Conservation (phyloP, 2,329 filamentous ascomycete genomes). For the Fusarium udum region DNA sequence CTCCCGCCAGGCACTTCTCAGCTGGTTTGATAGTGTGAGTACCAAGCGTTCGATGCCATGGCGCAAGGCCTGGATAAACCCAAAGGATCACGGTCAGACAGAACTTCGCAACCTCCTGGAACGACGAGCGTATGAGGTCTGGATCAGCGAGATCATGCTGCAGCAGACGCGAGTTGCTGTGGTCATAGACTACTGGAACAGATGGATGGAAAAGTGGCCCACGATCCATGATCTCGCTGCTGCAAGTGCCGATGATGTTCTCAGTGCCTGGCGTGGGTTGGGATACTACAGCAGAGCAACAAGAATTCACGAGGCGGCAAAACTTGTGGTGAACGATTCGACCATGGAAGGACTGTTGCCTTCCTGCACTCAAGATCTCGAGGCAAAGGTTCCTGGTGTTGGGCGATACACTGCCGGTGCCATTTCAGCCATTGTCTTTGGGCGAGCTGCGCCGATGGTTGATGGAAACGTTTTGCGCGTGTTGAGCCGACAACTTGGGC, state of each 20-base stretch:
- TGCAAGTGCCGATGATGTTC: conserved; percentile 64
- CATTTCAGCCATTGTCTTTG: conserved; percentile 70
- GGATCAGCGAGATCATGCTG: conserved; percentile 74
- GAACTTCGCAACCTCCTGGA: conserved; percentile 57
- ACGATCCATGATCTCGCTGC: conserved; percentile 65
- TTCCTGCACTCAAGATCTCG: conserved; percentile 54
- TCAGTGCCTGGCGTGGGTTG: conserved; percentile 67
- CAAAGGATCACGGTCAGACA: conserved; percentile 40
- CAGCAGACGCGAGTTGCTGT: conserved; percentile 72
- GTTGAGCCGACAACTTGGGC: conserved; percentile 66
- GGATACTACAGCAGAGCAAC: conserved; percentile 73
- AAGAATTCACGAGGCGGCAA: conserved; percentile 66
- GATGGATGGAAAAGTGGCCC: conserved; percentile 70
- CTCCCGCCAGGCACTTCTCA: conserved; percentile 52
- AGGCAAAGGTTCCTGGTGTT: conserved; percentile 65
- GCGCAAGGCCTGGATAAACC: conserved; percentile 67
- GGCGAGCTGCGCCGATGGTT: conserved; percentile 66
- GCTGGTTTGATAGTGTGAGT: conserved; percentile 62
- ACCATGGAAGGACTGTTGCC: conserved; percentile 61
- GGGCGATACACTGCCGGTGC: conserved; percentile 71
- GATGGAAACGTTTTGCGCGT: conserved; percentile 72
- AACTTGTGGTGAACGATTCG: conserved; percentile 56
- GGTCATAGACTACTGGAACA: conserved; percentile 71
- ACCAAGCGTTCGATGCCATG: conserved; percentile 64
- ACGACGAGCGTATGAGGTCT: conserved; percentile 70